Conservation (phyloP, 768 basidiomycete species). For the Pleurotus salmoneostramineus region DNA sequence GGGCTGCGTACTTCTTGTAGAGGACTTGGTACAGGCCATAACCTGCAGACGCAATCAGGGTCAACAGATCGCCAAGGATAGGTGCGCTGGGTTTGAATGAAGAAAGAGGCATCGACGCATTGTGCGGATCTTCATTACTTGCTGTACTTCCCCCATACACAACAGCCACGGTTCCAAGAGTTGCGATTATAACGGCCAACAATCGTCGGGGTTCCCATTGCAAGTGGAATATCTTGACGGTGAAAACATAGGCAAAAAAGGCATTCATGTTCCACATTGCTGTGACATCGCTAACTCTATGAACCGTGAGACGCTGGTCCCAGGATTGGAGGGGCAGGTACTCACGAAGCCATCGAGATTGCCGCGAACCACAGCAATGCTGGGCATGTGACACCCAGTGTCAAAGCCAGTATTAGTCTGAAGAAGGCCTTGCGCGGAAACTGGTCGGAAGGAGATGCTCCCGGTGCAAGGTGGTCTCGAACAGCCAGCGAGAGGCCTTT, state of each 20-base stretch:
- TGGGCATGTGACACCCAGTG: slow-evolving; percentile 59
- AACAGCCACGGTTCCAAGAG: slow-evolving; percentile 73
- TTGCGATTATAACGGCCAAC: slow-evolving; percentile 75
- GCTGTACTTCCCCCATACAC: slow-evolving; percentile 70
- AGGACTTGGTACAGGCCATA: slow-evolving; percentile 82
- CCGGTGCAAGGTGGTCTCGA: slow-evolving; percentile 39
- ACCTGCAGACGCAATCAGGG: slow-evolving; percentile 64
- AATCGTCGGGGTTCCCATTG: slow-evolving; percentile 64
- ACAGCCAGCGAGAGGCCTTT: slow-evolving; percentile 48
- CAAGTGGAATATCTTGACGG: slow-evolving; percentile 63
- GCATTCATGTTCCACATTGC: slow-evolving; percentile 74
- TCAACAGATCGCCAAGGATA: slow-evolving; percentile 69
- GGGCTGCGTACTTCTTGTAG: slow-evolving; percentile 76
- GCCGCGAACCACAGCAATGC: slow-evolving; percentile 74
- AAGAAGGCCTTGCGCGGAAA: slow-evolving; percentile 34
- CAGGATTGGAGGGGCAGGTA: slow-evolving; percentile 13
- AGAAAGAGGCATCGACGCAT: neutral
- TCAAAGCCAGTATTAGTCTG: slow-evolving; percentile 37
- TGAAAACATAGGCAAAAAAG: slow-evolving; percentile 88
- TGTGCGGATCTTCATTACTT: neutral
- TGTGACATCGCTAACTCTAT: slow-evolving; percentile 80
- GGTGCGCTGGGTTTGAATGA: slow-evolving; percentile 42
- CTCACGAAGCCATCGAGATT: slow-evolving; percentile 70
- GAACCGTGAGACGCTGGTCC: slow-evolving; percentile 9
- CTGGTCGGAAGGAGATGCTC: slow-evolving; percentile 17